phyloP scores from a whole-genome alignment of 2,329 filamentous ascomycete species.

The Colletotrichum siamense region DNA sequence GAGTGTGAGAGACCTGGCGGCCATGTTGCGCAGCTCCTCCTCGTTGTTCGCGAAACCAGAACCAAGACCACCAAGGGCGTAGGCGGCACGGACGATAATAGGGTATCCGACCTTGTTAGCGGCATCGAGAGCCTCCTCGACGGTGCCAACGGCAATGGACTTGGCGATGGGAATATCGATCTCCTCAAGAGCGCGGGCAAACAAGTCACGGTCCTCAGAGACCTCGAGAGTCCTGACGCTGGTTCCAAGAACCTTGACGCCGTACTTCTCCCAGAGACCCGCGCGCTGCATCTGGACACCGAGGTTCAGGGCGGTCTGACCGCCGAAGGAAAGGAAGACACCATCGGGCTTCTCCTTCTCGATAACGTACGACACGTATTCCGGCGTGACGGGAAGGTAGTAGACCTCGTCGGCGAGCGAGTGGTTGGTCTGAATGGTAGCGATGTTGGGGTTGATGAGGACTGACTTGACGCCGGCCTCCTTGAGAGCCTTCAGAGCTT shows the following conservation, averaged over 20 bases:
- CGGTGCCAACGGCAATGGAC: constrained; percentile 88
- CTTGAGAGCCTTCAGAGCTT: constrained; percentile 95
- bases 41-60: constrained; percentile 95
- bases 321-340: constrained; percentile 96
- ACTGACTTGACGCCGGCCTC: constrained; percentile 92
- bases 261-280: constrained; percentile 94
- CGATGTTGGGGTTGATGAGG: constrained; percentile 97
- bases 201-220: constrained; percentile 94
- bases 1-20: constrained; percentile 88
- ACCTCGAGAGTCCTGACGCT: constrained; percentile 94
- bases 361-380: constrained; percentile 98
- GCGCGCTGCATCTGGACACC: constrained; percentile 97
- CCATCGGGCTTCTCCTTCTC: constrained; percentile 95
- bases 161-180: constrained; percentile 98
- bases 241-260: constrained; percentile 93
- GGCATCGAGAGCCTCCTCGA: constrained; percentile 91
- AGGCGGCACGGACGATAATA: constrained; percentile 97
- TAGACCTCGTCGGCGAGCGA: constrained; percentile 96
- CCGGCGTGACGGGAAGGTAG: constrained; percentile 95
- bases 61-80: constrained; percentile 93
- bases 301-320: constrained; percentile 94
- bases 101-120: constrained; percentile 91
- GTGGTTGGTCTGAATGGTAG: constrained; percentile 97
- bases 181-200: constrained; percentile 93
- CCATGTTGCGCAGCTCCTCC: constrained; percentile 92